phyloP scores from a whole-genome alignment of 192 early-diverging fungal genomes.

The Oehlia diaphana region DNA sequence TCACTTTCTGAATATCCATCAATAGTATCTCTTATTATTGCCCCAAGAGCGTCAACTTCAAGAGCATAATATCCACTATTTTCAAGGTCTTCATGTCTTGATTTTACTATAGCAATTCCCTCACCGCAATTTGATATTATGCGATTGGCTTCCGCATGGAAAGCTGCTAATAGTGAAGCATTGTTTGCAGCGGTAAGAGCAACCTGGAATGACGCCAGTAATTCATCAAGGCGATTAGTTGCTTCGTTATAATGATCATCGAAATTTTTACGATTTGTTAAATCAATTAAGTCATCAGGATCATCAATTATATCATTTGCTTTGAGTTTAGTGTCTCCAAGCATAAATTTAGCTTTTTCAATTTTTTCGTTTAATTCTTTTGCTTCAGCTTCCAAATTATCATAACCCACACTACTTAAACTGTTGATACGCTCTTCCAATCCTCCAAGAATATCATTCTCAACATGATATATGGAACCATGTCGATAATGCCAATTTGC shows the following conservation, averaged over 20 bases:
- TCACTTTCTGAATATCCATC: conserved; percentile 14
- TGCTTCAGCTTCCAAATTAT: conserved; percentile 18
- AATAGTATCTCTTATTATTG: not conserved
- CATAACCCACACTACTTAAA: conserved; percentile 11
- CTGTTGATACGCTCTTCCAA: conserved; percentile 12
- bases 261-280: conserved; percentile 22
- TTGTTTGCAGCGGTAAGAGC: conserved; percentile 24
- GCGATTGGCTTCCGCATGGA: conserved; percentile 19
- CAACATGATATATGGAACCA: conserved; percentile 14
- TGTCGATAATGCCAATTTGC: conserved; percentile 20
- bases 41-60: not conserved
- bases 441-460: conserved; percentile 19
- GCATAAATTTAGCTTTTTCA: not conserved
- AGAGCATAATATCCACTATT: conserved; percentile 23
- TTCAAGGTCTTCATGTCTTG: conserved; percentile 21
- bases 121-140: conserved; percentile 19
- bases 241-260: conserved; percentile 8
- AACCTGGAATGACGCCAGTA: conserved; percentile 6
- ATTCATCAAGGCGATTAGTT: not conserved
- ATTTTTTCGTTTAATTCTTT: conserved; percentile 24
- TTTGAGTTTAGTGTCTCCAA: not conserved
- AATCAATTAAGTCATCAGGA: conserved; percentile 9
- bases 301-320: not conserved
- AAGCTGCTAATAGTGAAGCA: conserved; percentile 26
- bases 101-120: conserved; percentile 7